Percentiles rank a stretch among this genome's conserved stretches.
Evolutionary conservation across 2,329 filamentous ascomycete species (phyloP).

Genomic region (Fusarium graminum): DNA sequence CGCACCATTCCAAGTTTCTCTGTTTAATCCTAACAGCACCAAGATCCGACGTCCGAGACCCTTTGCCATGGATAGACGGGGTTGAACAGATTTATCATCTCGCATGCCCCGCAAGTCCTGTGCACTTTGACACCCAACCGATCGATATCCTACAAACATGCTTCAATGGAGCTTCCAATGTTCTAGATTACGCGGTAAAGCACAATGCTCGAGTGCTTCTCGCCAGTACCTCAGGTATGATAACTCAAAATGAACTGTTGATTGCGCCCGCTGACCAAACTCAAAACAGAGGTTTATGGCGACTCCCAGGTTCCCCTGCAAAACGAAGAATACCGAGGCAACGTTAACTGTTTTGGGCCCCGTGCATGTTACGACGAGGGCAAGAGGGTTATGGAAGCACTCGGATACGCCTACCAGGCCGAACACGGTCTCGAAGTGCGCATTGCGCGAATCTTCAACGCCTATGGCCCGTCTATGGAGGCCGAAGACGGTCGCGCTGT

Average conservation of each 20-base stretch:
- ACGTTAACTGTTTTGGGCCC: conserved; percentile 58
- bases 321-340: conserved; percentile 54
- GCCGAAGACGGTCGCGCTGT: conserved; percentile 32
- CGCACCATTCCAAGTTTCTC: rapidly evolving
- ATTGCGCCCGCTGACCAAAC: background rate
- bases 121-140: conserved; percentile 34
- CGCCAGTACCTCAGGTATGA: conserved; percentile 37
- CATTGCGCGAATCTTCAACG: conserved; percentile 42
- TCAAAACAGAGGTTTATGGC: conserved; percentile 31
- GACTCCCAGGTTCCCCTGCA: conserved; percentile 24
- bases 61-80: conserved; percentile 26
- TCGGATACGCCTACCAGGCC: conserved; percentile 50
- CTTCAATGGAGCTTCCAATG: conserved; percentile 35
- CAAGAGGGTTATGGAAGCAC: conserved; percentile 56
- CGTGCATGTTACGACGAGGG: conserved; percentile 59
- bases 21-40: rapidly evolving
- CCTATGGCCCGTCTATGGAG: conserved; percentile 36
- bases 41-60: conserved; percentile 37
- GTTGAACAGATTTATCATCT: conserved; percentile 43
- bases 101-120: conserved; percentile 36
- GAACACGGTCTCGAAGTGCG: conserved; percentile 43
- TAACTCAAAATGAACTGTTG: rapidly evolving
- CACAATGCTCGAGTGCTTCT: conserved; percentile 36
- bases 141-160: conserved; percentile 44
- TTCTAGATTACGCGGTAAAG: conserved; percentile 35